Base-by-base conservation (phyloP, 305 asterid genomes). In the Nicotiana rustica region DNA sequence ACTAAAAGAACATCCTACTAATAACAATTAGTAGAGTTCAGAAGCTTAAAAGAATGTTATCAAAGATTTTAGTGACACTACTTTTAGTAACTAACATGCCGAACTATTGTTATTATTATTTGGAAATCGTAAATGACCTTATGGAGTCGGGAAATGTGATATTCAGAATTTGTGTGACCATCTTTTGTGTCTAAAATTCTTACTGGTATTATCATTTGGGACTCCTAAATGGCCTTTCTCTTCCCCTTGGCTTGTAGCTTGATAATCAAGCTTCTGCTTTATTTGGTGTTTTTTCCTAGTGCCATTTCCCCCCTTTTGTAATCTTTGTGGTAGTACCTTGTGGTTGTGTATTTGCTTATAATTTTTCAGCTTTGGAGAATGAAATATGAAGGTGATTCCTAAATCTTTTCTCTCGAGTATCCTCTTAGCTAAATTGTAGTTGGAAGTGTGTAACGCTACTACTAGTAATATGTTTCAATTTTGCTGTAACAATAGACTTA, bases 351-450 rank as follows among this genome's bases (percentile, higher is more conserved):
- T 56, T 56, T 56, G 61, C n/a, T 56, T 56, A 14, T 55, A 15
- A 56, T 5, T 56, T 49, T 55, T 56, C 61, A 56, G 61, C 61
- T 56, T 13, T 56, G 61, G 18, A 56, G 61, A 56, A 56, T 6
- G 18, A 56, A 15, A 15, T 13, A 56, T 71, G 78, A 6, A 19
- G 3, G 2, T 8, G 60, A 44, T 71, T 17, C 21, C 5, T 44
- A 19, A 19, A 1, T 44, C 56, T 44, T 47, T 4, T 47, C 56
- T 44, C 7, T 19, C 3, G 61, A 47, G 78, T 71, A 47, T 71
- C 62, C 78, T 47, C 38, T 44, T 44, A 44, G 61, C 60, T 71
- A 71, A 71, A 71, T 47, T 71, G 61, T 62, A 21, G 68, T 71
- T 70, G 31, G 41, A 47, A 44, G 65, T 41, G 64, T 65, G 71